Evolutionary conservation across 2,329 filamentous ascomycete species (phyloP), one percentile per base, ranked within the genome.

Genomic region (Botrytis elliptica): DNA sequence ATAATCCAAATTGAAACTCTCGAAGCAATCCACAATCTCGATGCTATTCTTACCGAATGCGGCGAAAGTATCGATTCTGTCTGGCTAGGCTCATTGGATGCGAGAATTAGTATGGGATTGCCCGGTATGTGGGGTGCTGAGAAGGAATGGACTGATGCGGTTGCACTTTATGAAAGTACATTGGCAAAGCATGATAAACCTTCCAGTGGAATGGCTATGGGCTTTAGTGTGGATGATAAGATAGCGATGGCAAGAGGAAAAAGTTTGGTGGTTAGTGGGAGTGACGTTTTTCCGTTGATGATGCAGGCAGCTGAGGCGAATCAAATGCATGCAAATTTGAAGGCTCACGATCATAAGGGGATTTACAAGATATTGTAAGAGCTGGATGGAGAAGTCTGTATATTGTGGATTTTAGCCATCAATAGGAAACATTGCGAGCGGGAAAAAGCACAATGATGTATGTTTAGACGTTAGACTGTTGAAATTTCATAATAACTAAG

Each of bases 151-250:
- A 59, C 81, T 18, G 83, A 80, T 7, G 83, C 82, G 0, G 78
- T 82, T 0, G 81, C 81, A 8, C 79, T 82, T 68, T 85, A 83
- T 76, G 78, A 82, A 52, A 77, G 76, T n/a, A 81, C 81, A 8
- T 68, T 85, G 3, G 81, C 82, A 77, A 86, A 86, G 79, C 85
- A 86, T 76, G 80, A 86, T 77, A 86, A 84, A 80, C 84, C 85
- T 62, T 74, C 74, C 40, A 72, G 72, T 36, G 79, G 79, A 1
- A 42, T 80, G 14, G 75, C 73, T 3, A 64, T 81, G 72, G 80
- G 79, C 4, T 44, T 33, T 16, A 52, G 76, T 8, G 68, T 75
- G 0, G 79, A 80, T 72, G 55, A 52, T 52, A 76, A 72, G 55
- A 46, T 70, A 46, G 33, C 25, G 10, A 74, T 78, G 74, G 73